Conservation (phyloP, 1,284 basidiomycete species). For the Cystobasidium slooffiae region DNA sequence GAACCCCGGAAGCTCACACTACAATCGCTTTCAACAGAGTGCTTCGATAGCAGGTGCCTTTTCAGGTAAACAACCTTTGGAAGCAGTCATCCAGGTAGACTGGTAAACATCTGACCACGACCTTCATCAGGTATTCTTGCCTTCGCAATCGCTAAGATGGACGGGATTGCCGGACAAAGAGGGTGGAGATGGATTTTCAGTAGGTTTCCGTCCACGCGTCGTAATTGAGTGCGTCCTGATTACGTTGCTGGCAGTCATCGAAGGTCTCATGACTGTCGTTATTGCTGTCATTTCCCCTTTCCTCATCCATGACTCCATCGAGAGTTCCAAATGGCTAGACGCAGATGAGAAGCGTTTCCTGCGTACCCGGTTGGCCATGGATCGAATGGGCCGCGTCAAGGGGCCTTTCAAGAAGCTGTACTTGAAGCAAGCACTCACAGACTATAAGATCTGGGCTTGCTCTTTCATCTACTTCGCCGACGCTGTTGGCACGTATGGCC, state of each 20-base stretch:
- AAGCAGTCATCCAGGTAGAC: not conserved
- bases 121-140: constrained; percentile 56
- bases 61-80: constrained; percentile 43
- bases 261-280: constrained; percentile 36
- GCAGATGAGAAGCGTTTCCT: constrained; percentile 37
- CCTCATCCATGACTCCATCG: constrained; percentile 42
- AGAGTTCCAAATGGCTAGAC: constrained; percentile 33
- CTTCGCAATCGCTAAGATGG: constrained; percentile 57
- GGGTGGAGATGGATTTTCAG: constrained; percentile 50
- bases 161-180: constrained; percentile 56
- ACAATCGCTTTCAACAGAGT: constrained; percentile 48
- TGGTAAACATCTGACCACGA: not conserved
- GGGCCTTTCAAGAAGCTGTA: constrained; percentile 41
- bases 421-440: constrained; percentile 34
- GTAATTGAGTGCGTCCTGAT: not conserved
- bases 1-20: not conserved
- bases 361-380: constrained; percentile 23
- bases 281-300: constrained; percentile 34
- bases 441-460: constrained; percentile 42
- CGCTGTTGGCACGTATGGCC: constrained; percentile 41
- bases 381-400: constrained; percentile 38
- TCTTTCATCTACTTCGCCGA: constrained; percentile 40
- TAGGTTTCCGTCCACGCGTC: constrained; percentile 4
- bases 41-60: constrained; percentile 59
- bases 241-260: constrained; percentile 13